Conservation (phyloP, 140 eudicot genomes). For the Ambrosia hybrid region DNA sequence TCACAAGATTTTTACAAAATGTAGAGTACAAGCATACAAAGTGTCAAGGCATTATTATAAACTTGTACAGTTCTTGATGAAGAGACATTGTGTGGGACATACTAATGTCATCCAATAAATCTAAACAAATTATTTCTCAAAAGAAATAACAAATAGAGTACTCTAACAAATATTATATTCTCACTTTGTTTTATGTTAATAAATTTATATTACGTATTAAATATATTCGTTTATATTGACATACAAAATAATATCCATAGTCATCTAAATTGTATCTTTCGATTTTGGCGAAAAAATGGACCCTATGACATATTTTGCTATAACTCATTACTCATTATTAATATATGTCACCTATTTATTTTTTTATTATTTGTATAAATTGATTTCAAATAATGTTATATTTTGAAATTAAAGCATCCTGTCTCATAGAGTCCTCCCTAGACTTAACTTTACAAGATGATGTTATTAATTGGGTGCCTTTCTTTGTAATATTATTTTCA, state of each 20-base stretch:
- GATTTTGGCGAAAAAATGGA: slow-evolving; percentile 1
- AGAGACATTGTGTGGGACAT: slow-evolving; percentile 15
- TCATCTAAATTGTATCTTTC: slow-evolving; percentile 8
- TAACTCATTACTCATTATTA: neutral
- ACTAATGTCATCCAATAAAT: neutral
- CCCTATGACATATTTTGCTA: neutral
- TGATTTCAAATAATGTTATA: too few species aligned
- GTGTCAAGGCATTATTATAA: neutral
- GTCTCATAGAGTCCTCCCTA: too few species aligned
- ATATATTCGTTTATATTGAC: neutral
- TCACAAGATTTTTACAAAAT: neutral
- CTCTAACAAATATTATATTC: neutral
- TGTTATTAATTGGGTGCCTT: too few species aligned
- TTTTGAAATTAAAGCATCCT: too few species aligned
- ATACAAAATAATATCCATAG: neutral
- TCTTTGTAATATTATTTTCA: too few species aligned
- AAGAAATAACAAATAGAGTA: neutral
- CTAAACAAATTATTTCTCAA: neutral
- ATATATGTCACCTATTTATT: neutral
- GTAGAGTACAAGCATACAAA: slow-evolving; percentile 18
- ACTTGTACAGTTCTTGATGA: slow-evolving; percentile 2
- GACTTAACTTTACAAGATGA: too few species aligned
- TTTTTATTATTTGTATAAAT: too few species aligned
- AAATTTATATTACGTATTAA: too few species aligned
- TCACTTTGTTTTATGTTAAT: slow-evolving; percentile 13